Conservation (phyloP, 192 early-diverging fungal species). For the Podila clonocystis region DNA sequence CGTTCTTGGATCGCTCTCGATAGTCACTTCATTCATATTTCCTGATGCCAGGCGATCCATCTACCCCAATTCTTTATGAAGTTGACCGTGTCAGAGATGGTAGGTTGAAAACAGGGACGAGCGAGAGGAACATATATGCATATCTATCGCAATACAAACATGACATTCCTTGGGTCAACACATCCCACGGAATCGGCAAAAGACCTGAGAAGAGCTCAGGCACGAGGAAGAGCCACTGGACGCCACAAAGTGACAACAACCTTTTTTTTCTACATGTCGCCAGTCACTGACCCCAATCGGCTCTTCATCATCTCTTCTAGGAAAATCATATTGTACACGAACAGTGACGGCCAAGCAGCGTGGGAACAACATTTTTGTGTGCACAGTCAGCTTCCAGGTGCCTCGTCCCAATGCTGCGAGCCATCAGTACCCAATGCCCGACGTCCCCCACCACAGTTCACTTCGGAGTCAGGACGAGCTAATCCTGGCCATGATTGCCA, state of each 20-base stretch:
- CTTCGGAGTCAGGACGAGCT: constrained; percentile 45
- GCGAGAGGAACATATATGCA: too few relatives aligned
- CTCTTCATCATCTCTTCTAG: constrained; percentile 8
- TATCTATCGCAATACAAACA: too few relatives aligned
- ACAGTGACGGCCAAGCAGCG: constrained; percentile 80
- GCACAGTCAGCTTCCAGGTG: constrained; percentile 78
- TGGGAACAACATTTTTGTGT: constrained; percentile 81
- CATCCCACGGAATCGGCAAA: too few relatives aligned
- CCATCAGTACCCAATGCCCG: constrained; percentile 79
- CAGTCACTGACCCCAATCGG: neutral
- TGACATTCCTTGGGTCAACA: too few relatives aligned
- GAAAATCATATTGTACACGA: constrained; percentile 69
- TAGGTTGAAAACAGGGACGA: neutral
- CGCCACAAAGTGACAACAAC: too few relatives aligned
- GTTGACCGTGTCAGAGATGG: constrained; percentile 80
- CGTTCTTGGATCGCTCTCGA: neutral
- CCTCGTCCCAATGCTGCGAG: constrained; percentile 67
- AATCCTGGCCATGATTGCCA: constrained; percentile 29
- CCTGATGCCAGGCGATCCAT: constrained; percentile 76
- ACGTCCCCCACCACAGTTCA: constrained; percentile 39
- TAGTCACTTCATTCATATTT: constrained; percentile 92
- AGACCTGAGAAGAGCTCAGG: too few relatives aligned
- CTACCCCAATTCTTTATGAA: constrained; percentile 81
- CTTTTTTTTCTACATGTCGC: neutral
- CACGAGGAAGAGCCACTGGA: too few relatives aligned